Base-by-base conservation (phyloP, 2,329 filamentous ascomycete species). In the Venturia effusa region DNA sequence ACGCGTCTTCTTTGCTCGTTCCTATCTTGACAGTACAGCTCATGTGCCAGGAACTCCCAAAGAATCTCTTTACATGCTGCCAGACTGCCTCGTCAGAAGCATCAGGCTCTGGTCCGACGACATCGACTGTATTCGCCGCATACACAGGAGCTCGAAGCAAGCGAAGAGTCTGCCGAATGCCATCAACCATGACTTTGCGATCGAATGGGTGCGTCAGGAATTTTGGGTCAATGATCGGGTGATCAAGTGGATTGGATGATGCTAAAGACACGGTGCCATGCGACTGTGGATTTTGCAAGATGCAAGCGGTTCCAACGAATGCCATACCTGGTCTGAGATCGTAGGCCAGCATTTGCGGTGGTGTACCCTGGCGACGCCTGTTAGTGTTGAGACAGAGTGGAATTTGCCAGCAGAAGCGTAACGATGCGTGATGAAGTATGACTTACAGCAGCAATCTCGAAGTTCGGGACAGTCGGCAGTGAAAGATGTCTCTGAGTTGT, bases 21-120 rank as follows among this genome's bases (percentile, higher is more conserved):
- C 83, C 84, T 83, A 87, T 86, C 69, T 80, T 80, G 7, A 77
- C 77, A 0, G 84, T 87, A 0, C 82, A 80, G 0, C 76, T 81
- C 79, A 79, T 84, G 69, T 82, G 83, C 81, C 78, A 85, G 64
- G 74, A 81, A 3, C 77, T 81, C 34, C 71, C 74, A 22, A 77
- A 72, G 34, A 71, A 78, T 37, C 78, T 70, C 62, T 71, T 74
- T 77, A 77, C 83, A 67, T 77, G 74, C 22, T 76, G 75, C 73
- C 64, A 72, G 17, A 87, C 74, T 63, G 85, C 82, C 61, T 83
- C 82, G 34, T 85, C 83, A 0, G 76, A 78, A 17, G 77, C 77
- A 19, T 74, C 68, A 0, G 83, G 81, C 1, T 71, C 78, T 0
- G 74, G 71, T 22, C 60, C 60, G 4, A 83, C 67, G 59, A 74